Evolutionary conservation across 768 basidiomycete genomes (phyloP), one percentile per base, ranked within the genome.

Genomic region (Panellus pusillus): DNA sequence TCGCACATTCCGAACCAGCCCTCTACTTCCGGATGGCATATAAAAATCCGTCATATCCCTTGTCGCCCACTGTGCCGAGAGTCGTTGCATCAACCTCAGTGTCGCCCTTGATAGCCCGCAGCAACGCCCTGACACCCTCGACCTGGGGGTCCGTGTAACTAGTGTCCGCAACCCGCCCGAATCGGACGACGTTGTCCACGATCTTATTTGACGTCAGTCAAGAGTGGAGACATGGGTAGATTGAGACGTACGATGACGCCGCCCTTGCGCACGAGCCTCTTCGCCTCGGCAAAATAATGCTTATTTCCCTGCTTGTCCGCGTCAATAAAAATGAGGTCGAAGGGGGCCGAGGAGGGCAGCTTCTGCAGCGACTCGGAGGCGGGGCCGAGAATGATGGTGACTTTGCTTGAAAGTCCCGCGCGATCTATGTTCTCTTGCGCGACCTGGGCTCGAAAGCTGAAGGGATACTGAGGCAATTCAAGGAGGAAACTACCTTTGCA

Each of bases 301-400:
- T 72, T 49, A 56, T 83, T 83, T 37, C 72, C 74, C 4, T 70
- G 66, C 64, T 88, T 88, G 70, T 88, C 84, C 7, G 86, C 87
- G 67, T 89, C 87, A 57, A 88, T 85, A 73, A 89, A 90, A 3
- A 75, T 74, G 17, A 90, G 66, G 65, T 89, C 87, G 65, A 85
- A 88, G 1, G 76, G 77, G 4, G 69, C 66, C 9, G 75, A 74
- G 7, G 82, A 66, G 7, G 74, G 68, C 29, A 88, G 67, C 39
- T 68, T 72, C 19, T 67, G 68, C 39, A 89, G 70, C 0, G 78
- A 75, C 4, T 83, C 78, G 3, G 69, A 67, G 1, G 82, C 86
- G 31, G 76, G 72, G 0, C 83, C 84, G 29, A 79, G 66, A 40
- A 82, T 70, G 32, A 86, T 66, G 24, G 76, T 66, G 38, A 81